Evolutionary conservation across 2,329 filamentous ascomycete genomes (phyloP).

Genomic region (Chaetothyriales sp.): DNA sequence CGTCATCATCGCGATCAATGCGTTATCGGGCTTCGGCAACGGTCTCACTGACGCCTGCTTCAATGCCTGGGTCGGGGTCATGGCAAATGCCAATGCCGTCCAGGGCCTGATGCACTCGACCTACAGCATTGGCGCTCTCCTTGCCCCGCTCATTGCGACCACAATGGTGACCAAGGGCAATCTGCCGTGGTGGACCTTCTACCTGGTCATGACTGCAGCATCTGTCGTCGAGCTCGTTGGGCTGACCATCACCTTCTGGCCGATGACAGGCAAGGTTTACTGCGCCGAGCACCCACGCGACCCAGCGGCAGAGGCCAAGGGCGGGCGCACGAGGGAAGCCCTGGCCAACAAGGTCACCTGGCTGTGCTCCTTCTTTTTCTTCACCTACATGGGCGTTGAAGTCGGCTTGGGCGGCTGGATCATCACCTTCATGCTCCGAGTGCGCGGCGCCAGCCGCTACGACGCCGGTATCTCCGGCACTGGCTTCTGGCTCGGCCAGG

Average conservation of each 20-base stretch:
- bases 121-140: conserved; percentile 55
- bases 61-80: conserved; percentile 53
- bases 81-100: conserved; percentile 58
- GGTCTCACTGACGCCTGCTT: conserved; percentile 38
- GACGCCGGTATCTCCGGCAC: conserved; percentile 60
- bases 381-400: conserved; percentile 60
- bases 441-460: conserved; percentile 54
- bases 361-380: conserved; percentile 55
- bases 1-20: conserved; percentile 26
- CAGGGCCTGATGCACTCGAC: conserved; percentile 57
- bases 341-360: conserved; percentile 41
- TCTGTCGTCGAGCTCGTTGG: conserved; percentile 41
- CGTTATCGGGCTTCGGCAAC: conserved; percentile 29
- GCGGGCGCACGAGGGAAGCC: conserved; percentile 26
- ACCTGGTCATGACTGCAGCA: conserved; percentile 52
- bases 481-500: conserved; percentile 61
- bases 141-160: conserved; percentile 55
- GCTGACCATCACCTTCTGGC: conserved; percentile 46
- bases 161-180: conserved; percentile 49
- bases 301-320: neutral
- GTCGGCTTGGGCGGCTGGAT: conserved; percentile 52
- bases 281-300: conserved; percentile 32
- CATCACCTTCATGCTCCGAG: conserved; percentile 64
- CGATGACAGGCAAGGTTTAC: conserved; percentile 43
- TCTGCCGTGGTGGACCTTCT: conserved; percentile 54